These are phyloP conservation scores for Trebouxiophyceae sp. DNA, from an alignment of 163 green algal genomes.

Conservation along the genomic window DNA sequence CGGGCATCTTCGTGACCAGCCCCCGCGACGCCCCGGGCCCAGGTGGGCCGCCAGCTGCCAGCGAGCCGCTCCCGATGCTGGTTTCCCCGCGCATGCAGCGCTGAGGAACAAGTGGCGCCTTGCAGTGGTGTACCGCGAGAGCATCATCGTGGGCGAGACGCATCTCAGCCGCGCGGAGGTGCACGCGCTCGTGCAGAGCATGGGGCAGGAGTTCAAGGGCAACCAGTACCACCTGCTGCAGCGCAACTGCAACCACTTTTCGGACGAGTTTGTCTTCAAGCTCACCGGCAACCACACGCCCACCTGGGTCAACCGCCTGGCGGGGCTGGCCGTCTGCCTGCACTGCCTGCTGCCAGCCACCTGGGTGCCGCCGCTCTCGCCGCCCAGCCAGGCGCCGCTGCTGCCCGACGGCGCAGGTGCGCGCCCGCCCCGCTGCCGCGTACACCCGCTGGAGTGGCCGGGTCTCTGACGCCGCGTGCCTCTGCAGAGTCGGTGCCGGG, in stretches of 20 bases:
- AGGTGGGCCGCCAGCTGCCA: slow-evolving; percentile 23
- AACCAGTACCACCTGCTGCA: slow-evolving; percentile 83
- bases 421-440: not conserved
- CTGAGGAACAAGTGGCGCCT: too few relatives aligned
- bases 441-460: not conserved
- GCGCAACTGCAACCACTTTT: slow-evolving; percentile 66
- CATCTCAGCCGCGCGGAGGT: slow-evolving; percentile 54
- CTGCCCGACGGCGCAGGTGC: not conserved
- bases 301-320: slow-evolving; percentile 65
- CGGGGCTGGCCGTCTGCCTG: slow-evolving; percentile 63
- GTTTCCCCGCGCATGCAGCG: not conserved
- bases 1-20: slow-evolving; percentile 79
- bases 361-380: slow-evolving; percentile 64
- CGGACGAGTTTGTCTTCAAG: slow-evolving; percentile 56
- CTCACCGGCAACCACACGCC: slow-evolving; percentile 24
- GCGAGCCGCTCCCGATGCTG: not conserved
- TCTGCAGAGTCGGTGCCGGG: not conserved
- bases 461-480: not conserved
- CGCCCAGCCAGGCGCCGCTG: slow-evolving; percentile 17
- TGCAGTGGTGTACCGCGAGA: slow-evolving; percentile 64
- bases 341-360: slow-evolving; percentile 72
- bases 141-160: slow-evolving; percentile 65
- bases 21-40: slow-evolving; percentile 70
- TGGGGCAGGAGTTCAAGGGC: slow-evolving; percentile 67
- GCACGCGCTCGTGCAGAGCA: slow-evolving; percentile 56